phyloP scores from a whole-genome alignment of 805 yeast genomes.

The Alloascoidea africana region DNA sequence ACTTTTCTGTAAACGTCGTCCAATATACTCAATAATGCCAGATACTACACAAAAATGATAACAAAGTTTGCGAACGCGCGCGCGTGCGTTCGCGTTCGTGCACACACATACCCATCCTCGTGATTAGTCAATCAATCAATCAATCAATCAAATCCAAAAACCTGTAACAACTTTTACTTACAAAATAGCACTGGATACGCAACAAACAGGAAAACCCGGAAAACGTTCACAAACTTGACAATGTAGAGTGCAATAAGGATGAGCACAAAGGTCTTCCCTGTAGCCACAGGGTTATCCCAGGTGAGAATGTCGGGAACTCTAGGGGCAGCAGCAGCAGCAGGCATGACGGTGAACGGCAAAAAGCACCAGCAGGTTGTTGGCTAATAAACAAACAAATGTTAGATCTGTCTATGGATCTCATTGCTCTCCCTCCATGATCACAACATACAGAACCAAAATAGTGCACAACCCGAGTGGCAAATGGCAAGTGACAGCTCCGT shows the following conservation, averaged over 20 bases:
- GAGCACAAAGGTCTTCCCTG: background rate
- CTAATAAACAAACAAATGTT: too few species aligned
- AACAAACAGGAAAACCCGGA: background rate
- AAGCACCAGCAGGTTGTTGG: too few species aligned
- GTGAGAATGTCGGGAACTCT: slow-evolving; percentile 13
- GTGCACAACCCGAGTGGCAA: too few species aligned
- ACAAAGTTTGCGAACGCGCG: background rate
- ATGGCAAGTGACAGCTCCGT: too few species aligned
- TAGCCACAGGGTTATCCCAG: background rate
- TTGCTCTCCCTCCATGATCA: too few species aligned
- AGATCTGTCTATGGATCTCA: too few species aligned
- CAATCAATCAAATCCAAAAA: background rate
- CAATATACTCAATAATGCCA: slow-evolving; percentile 1
- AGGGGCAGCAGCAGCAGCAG: too few species aligned
- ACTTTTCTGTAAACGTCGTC: background rate
- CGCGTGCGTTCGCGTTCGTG: too few species aligned
- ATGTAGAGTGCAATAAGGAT: background rate
- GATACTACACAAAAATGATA: background rate
- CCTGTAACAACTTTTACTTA: background rate
- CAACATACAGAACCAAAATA: too few species aligned
- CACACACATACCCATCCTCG: too few species aligned
- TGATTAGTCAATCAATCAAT: too few species aligned
- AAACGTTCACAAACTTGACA: background rate
- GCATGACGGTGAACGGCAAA: too few species aligned
- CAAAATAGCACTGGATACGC: slow-evolving; percentile 1